Evolutionary conservation across 176 grass and related monocot genomes (phyloP).

Genomic region (Canna indica): DNA sequence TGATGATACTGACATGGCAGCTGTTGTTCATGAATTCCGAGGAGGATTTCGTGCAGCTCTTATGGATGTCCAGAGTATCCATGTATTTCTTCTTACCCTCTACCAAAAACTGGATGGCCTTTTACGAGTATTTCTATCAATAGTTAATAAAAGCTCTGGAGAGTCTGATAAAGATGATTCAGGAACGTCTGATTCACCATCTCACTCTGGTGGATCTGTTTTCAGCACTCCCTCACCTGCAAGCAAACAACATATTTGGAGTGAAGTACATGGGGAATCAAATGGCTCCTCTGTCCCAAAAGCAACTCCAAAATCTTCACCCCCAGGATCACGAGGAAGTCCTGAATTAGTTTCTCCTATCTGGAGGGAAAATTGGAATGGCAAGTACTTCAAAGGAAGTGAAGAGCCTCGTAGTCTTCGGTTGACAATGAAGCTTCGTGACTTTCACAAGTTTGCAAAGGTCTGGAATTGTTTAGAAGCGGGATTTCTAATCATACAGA

Average conservation of each 20-base stretch:
- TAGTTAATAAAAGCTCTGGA: conserved; percentile 63
- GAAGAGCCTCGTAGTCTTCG: conserved; percentile 52
- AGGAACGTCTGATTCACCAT: conserved; percentile 26
- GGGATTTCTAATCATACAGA: neutral
- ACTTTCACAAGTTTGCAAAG: conserved; percentile 69
- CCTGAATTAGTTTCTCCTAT: conserved; percentile 65
- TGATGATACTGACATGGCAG: conserved; percentile 41
- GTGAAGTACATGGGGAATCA: conserved; percentile 21
- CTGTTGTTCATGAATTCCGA: conserved; percentile 70
- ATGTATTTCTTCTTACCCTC: conserved; percentile 81
- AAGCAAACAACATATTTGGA: conserved; percentile 31
- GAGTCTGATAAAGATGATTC: conserved; percentile 48
- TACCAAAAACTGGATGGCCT: conserved; percentile 87
- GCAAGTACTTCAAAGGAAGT: conserved; percentile 50
- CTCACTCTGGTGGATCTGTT: conserved; percentile 24
- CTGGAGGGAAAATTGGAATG: conserved; percentile 50
- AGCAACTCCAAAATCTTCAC: conserved; percentile 35
- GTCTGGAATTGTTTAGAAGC: conserved; percentile 28
- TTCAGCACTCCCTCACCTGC: conserved; percentile 28
- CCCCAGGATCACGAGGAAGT: conserved; percentile 61
- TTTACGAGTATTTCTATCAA: conserved; percentile 59
- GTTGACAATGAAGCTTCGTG: conserved; percentile 88
- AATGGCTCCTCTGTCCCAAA: conserved; percentile 46
- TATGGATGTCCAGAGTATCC: conserved; percentile 76
- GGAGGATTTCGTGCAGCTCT: conserved; percentile 81